Base-by-base conservation (phyloP, 2,329 filamentous ascomycete genomes). In the Metarhizium robertsii region DNA sequence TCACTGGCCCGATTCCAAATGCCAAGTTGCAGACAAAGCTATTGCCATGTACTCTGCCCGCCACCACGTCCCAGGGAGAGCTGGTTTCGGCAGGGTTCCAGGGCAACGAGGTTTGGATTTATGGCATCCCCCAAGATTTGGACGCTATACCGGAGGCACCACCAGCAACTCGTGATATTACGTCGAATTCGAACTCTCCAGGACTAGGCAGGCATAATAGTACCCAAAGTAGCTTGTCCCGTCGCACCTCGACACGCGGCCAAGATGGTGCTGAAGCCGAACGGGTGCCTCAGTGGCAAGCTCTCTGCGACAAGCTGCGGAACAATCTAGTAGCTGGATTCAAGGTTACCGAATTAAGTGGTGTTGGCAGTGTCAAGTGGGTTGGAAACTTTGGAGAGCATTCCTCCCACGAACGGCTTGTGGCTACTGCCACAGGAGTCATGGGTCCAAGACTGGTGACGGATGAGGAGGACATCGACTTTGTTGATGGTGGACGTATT, bases 401-500 rank as follows among this genome's bases (percentile, higher is more conserved):
- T 2, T 75, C 73, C 13, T 62, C 75, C 49, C 74, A 77, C 56
- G 81, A 84, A 63, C 76, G 78, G 48, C 73, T 94, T 29, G 76
- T 91, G n/a, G 79, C 87, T 36, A 85, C 87, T 45, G 88, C 88
- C 6, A 83, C 85, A 29, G 88, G 88, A 36, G 82, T 89, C 18
- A 76, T 82, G 30, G 78, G 79, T 1, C 74, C 78, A 0, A 77
- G 81, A 56, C 72, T 75, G 7, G 72, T 81, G 46, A 78, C 82
- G 3, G 86, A 89, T 55, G 85, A 90, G 60, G 87, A 90, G 61
- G 84, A 83, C 50, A 79, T 86, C 53, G 81, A 88, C 63, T 88
- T 89, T 60, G 79, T 89, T n/a, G 89, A 92, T 63, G 88, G 88
- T 6, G 88, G 88, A 14, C 80, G 88, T 58, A 74, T 94, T 47